Evolutionary conservation across 228 moss, liverwort and hornwort genomes (phyloP), one percentile per base, ranked within the genome.

Genomic region (Sphagnum fallax): DNA sequence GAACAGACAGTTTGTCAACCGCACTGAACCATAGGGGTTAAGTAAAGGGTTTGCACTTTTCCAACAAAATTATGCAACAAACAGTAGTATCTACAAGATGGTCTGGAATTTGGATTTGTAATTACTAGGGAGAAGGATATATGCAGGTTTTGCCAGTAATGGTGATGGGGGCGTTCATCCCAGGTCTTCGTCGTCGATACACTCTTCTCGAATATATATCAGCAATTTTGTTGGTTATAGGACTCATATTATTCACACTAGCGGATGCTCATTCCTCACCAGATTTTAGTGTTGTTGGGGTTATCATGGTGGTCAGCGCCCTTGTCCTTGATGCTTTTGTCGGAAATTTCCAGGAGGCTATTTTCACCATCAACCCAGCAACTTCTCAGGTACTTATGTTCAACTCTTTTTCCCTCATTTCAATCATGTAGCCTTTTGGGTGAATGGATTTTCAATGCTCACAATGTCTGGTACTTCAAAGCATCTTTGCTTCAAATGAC

Each of bases 91-190:
- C 16, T 16, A 11, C 14, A 60, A 14, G 60, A 7, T 60, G 60
- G 6, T 14, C 14, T 60, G 9, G 14, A 60, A 14, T 14, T 7
- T n/a, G 5, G 65, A 18, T n/a, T 66, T 52, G 10, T 8, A n/a
- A 8, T 7, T 5, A 49, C 48, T 66, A 7, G 16, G 4, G 15
- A 15, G 66, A 32, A 47, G 65, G 32, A 62, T 50, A 13, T 76
- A 67, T 18, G 64, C 84, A 95, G 92, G 91, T 95, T 7, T 74
- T 95, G 75, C 95, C 92, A 72, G 95, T 95, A 53, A 95, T 95
- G 95, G 59, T 95, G 60, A 92, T 95, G 90, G 95, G 92, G 16
- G 89, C 92, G 5, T 95, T 95, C 76, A 87, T 95, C n/a, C 91
- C 95, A 10, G 92, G 92, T 2, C 74, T 95, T 69, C 87, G 88